Conservation (phyloP, 1,284 basidiomycete species). For the Ustilago sp. region DNA sequence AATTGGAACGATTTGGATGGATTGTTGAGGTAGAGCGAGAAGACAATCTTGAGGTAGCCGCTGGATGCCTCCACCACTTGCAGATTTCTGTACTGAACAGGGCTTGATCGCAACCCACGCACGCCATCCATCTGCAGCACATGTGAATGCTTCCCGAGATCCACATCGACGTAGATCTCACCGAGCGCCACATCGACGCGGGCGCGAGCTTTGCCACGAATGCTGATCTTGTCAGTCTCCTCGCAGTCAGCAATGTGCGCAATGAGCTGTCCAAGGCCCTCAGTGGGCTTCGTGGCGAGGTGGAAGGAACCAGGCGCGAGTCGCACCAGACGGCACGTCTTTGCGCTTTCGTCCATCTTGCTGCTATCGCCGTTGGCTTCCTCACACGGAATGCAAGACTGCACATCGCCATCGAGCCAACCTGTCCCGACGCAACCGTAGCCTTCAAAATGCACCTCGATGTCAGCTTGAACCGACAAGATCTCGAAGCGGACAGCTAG, state of each 20-base stretch:
- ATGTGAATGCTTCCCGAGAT: constrained; percentile 40
- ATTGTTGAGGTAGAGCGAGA: constrained; percentile 59
- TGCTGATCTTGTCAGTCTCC: constrained; percentile 48
- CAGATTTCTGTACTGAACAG: constrained; percentile 55
- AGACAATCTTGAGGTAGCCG: constrained; percentile 49
- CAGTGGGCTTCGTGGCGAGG: constrained; percentile 22
- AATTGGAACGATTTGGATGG: constrained; percentile 47
- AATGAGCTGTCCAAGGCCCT: constrained; percentile 46
- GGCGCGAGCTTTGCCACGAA: constrained; percentile 46
- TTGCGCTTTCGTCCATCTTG: background rate
- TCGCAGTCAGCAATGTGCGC: constrained; percentile 54
- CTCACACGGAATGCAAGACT: constrained; percentile 18
- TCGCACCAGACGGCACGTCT: constrained; percentile 19
- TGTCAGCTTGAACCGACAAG: constrained; percentile 38
- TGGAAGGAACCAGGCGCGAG: constrained; percentile 37
- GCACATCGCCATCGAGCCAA: constrained; percentile 34
- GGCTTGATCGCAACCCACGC: constrained; percentile 43
- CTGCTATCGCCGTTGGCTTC: background rate
- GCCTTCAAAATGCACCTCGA: constrained; percentile 56
- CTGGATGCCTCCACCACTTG: constrained; percentile 49
- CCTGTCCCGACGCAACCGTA: constrained; percentile 50
- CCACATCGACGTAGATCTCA: constrained; percentile 44
- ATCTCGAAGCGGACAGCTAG: constrained; percentile 47
- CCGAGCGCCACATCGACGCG: constrained; percentile 50
- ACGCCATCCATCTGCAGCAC: constrained; percentile 36